Evolutionary conservation across 768 basidiomycete species (phyloP), one percentile per base, ranked within the genome.

Genomic region (Suillus occidentalis): DNA sequence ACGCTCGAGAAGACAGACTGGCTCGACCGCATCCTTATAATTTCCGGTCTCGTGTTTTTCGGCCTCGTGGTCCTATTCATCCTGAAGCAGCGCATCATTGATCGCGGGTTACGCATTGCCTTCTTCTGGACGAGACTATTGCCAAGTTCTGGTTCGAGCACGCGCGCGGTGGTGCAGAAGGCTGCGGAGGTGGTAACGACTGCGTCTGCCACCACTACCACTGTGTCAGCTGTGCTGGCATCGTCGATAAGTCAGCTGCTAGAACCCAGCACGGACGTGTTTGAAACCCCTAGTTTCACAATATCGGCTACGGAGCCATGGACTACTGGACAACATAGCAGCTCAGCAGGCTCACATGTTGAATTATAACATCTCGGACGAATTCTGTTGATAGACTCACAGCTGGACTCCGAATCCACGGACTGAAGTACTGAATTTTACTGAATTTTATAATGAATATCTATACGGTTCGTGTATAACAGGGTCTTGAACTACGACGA

Each of bases 1-100:
- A 87, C 89, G 0, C 87, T 99, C 58, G 93, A 97, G 77, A 89
- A 90, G 65, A 86, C 95, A 18, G 96, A 99, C 80, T 90, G 92
- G 87, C 80, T 96, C 22, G 97, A 99, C 80, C 90, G 96, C 7
- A 74, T 97, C 36, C 79, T 99, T 66, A 90, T 99, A 70, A 78
- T 95, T 62, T 82, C 87, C 2, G 92, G 87, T 0, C 86, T 99
- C 42, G 73, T 82, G 13, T 92, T 98, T 76, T 99, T 99, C 80
- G 66, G 88, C 65, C 85, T 95, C 20, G 89, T 92, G 37, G 88
- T 95, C 8, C 83, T 90, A 31, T 96, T 92, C 70, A 90, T 99
- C 68, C 71, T 99, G 71, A 94, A 97, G 77, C 89, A 95, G 64
- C 85, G 97, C 18, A 79, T 98, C 56, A 68, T 98, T 42, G 93